Percentiles rank a stretch among this genome's conserved stretches.
Conservation (phyloP, 2,329 filamentous ascomycete genomes). For the Neophaeococcomyces mojaviensis region DNA sequence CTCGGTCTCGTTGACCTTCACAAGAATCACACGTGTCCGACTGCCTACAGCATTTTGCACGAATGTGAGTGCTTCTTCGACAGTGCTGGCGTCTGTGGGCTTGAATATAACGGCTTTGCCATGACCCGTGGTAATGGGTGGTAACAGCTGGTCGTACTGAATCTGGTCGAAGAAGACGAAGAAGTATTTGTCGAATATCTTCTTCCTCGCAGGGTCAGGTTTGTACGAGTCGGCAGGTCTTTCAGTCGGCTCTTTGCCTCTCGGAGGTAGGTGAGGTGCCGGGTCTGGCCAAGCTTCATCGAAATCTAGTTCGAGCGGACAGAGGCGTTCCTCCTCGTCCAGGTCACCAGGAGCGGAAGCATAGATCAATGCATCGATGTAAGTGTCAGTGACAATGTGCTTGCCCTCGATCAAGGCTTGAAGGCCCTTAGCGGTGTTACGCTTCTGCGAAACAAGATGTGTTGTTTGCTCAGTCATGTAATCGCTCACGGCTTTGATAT, state of each 20-base stretch:
- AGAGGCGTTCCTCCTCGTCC: constrained; percentile 45
- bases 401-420: constrained; percentile 77
- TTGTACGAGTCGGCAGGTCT: constrained; percentile 62
- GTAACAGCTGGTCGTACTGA: constrained; percentile 69
- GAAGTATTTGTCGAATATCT: constrained; percentile 77
- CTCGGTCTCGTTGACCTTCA: constrained; percentile 60
- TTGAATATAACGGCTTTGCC: constrained; percentile 71
- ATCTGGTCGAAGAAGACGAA: constrained; percentile 75
- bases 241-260: constrained; percentile 66
- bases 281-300: constrained; percentile 70
- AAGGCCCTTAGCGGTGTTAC: constrained; percentile 80
- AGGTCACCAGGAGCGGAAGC: constrained; percentile 48
- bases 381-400: constrained; percentile 66
- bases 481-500: constrained; percentile 73
- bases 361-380: constrained; percentile 62
- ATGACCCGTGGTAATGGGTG: constrained; percentile 67
- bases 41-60: constrained; percentile 68
- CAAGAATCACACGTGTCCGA: constrained; percentile 64
- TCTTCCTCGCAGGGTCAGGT: constrained; percentile 58
- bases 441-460: constrained; percentile 79
- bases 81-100: constrained; percentile 56
- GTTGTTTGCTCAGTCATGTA: constrained; percentile 67
- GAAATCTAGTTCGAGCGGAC: constrained; percentile 70
- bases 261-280: constrained; percentile 62
- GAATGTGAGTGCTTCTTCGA: constrained; percentile 69